These are phyloP conservation scores for Hymenoscyphus salicellus DNA, from an alignment of 2,329 filamentous ascomycete species.

Conservation along the genomic window DNA sequence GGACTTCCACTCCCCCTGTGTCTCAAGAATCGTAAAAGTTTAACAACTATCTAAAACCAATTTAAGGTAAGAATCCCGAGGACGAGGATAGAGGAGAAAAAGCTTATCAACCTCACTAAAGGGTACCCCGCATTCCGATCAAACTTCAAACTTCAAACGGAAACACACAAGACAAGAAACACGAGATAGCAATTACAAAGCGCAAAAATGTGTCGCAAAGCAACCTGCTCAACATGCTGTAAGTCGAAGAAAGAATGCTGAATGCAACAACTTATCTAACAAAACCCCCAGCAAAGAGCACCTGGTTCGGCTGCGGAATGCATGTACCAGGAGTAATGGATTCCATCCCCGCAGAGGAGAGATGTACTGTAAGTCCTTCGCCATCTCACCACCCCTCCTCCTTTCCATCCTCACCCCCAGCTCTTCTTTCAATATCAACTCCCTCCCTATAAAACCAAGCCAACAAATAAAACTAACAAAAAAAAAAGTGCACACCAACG, in stretches of 20 bases:
- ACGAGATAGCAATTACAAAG: background rate
- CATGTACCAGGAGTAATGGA: slow-evolving; percentile 54
- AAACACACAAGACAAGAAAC: background rate
- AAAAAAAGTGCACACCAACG: background rate
- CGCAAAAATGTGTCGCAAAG: slow-evolving; percentile 46
- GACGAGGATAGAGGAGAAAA: background rate
- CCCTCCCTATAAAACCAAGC: too few relatives aligned
- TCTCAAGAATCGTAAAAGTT: background rate
- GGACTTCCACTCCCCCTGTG: too few relatives aligned
- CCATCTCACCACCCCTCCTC: background rate
- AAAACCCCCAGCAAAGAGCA: slow-evolving; percentile 43
- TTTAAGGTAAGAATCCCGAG: background rate
- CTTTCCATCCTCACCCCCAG: background rate
- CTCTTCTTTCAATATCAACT: too few relatives aligned
- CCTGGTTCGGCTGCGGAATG: slow-evolving; percentile 53
- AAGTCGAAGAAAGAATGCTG: too few relatives aligned
- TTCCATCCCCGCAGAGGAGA: slow-evolving; percentile 45
- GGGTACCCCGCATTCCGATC: background rate
- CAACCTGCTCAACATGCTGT: slow-evolving; percentile 50
- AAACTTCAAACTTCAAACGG: background rate
- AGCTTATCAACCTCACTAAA: background rate
- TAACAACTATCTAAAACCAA: background rate
- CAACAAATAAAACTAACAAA: background rate
- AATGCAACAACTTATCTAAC: too few relatives aligned
- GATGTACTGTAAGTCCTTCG: slow-evolving; percentile 43